These are phyloP conservation scores for Lablab purpureus DNA, from an alignment of 306 rosid genomes.

Conservation along the genomic window DNA sequence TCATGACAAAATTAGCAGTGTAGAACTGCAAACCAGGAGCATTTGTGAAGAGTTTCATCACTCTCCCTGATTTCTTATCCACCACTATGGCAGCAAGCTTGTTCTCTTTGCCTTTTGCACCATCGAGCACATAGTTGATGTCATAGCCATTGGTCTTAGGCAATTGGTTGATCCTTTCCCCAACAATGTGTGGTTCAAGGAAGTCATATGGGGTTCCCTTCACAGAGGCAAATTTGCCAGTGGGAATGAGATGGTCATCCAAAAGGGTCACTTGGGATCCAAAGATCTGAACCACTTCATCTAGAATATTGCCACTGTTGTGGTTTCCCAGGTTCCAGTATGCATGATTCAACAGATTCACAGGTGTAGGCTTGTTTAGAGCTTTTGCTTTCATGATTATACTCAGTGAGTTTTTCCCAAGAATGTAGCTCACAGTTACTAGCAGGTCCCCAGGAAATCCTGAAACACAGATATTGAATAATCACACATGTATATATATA, in stretches of 20 bases:
- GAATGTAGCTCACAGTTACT: constrained; percentile 66
- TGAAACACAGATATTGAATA: constrained; percentile 34
- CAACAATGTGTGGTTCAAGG: constrained; percentile 62
- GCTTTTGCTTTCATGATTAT: constrained; percentile 75
- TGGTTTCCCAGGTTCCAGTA: constrained; percentile 92
- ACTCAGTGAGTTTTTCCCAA: constrained; percentile 56
- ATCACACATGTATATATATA: not conserved
- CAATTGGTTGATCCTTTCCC: constrained; percentile 66
- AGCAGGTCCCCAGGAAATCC: constrained; percentile 90
- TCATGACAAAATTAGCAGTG: constrained; percentile 60
- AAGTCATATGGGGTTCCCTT: constrained; percentile 66
- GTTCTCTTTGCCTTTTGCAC: constrained; percentile 37
- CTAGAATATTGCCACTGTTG: constrained; percentile 71
- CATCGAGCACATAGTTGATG: constrained; percentile 75
- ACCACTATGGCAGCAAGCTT: constrained; percentile 64
- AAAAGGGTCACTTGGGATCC: constrained; percentile 71
- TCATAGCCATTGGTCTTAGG: constrained; percentile 66
- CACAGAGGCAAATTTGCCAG: constrained; percentile 61
- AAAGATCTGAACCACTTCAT: constrained; percentile 65
- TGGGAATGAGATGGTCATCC: constrained; percentile 74
- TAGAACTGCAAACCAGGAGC: constrained; percentile 87
- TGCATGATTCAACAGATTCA: constrained; percentile 78
- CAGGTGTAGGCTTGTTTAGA: constrained; percentile 86
- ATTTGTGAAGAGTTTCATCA: constrained; percentile 65
- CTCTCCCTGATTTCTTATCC: constrained; percentile 73